These are phyloP conservation scores for Ophiocordyceps camponoti-saundersi DNA, from an alignment of 2,329 filamentous ascomycete genomes.

Conservation along the genomic window DNA sequence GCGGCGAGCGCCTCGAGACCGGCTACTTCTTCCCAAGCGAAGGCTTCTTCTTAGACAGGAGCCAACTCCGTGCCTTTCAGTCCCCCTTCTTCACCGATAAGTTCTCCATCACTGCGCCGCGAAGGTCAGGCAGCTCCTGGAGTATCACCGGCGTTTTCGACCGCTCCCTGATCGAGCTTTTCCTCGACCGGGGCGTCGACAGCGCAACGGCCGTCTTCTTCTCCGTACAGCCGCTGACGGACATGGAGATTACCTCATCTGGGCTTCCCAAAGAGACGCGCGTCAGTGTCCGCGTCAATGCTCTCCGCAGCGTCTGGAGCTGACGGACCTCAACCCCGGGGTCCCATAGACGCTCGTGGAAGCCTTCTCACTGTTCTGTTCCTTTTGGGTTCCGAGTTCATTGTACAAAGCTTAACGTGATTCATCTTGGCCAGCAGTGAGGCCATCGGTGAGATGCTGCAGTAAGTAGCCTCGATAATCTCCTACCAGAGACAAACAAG, in stretches of 20 bases:
- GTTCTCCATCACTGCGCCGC: conserved; percentile 8
- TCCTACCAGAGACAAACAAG: neutral
- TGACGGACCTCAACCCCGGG: neutral
- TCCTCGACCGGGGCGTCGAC: conserved; percentile 16
- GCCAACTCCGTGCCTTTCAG: conserved; percentile 12
- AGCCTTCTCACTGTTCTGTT: too few relatives aligned
- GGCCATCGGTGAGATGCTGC: too few relatives aligned
- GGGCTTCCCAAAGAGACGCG: conserved; percentile 6
- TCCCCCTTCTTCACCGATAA: conserved; percentile 16
- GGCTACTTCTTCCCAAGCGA: conserved; percentile 12
- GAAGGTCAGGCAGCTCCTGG: conserved; percentile 7
- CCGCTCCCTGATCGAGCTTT: conserved; percentile 18
- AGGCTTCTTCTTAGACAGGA: conserved; percentile 10
- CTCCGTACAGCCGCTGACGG: conserved; percentile 9
- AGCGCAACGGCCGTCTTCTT: conserved; percentile 15
- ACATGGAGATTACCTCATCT: conserved; percentile 6
- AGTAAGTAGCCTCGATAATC: too few relatives aligned
- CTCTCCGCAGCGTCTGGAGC: conserved; percentile 12
- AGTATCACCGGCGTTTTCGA: conserved; percentile 16
- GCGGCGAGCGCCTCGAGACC: conserved; percentile 10
- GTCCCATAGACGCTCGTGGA: too few relatives aligned
- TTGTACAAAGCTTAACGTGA: too few relatives aligned
- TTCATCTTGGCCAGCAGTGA: too few relatives aligned
- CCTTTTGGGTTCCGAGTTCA: too few relatives aligned
- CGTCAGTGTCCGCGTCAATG: conserved; percentile 8